Conservation (phyloP, 2,329 filamentous ascomycete genomes). For the Neophaeococcomyces mojaviensis region DNA sequence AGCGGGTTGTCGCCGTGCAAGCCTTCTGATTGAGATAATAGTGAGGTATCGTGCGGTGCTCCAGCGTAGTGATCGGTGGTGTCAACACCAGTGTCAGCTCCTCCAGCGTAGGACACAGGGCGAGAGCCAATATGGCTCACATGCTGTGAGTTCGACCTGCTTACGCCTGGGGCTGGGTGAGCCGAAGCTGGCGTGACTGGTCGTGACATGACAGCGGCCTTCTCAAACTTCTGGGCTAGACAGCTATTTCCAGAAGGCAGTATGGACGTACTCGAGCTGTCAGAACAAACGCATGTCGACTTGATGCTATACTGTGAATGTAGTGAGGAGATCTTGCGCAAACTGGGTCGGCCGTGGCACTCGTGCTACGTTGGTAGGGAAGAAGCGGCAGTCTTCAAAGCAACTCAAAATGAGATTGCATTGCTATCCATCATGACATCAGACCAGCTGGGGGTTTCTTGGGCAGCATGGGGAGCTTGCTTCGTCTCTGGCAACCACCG, state of each 20-base stretch:
- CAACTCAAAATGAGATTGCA: neutral
- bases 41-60: slow-evolving; percentile 27
- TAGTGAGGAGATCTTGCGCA: neutral
- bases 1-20: slow-evolving; percentile 29
- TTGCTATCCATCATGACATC: slow-evolving; percentile 1
- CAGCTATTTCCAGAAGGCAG: neutral
- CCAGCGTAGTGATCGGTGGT: slow-evolving; percentile 31
- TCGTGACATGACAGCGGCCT: slow-evolving; percentile 19
- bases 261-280: too few species aligned
- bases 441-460: neutral
- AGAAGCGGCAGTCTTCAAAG: neutral
- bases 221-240: neutral
- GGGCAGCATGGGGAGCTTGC: neutral
- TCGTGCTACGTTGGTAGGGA: neutral
- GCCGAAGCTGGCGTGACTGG: slow-evolving; percentile 26
- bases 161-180: slow-evolving; percentile 3
- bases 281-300: neutral
- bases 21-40: slow-evolving; percentile 30
- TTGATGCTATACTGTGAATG: neutral
- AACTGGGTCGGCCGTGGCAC: neutral
- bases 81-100: slow-evolving; percentile 24
- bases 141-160: slow-evolving; percentile 10
- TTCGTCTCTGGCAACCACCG: neutral
- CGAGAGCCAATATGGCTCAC: slow-evolving; percentile 24
- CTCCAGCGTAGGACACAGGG: slow-evolving; percentile 35